Conservation (phyloP, 768 basidiomycete genomes). For the Kwoniella heveanensis region DNA sequence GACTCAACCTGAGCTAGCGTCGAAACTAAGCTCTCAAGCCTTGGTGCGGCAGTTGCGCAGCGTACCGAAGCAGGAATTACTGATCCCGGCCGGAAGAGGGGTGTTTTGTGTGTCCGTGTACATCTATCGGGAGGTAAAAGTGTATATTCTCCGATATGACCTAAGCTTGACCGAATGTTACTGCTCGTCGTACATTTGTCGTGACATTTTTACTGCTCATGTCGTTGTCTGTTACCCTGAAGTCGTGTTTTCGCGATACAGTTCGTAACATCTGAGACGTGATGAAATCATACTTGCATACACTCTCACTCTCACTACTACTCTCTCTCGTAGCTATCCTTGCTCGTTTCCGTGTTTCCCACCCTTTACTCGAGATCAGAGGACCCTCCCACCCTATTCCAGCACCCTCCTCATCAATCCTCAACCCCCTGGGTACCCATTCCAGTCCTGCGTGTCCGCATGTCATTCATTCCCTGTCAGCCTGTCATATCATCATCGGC, state of each 20-base stretch:
- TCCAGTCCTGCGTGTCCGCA: no score
- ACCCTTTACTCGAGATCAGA: no score
- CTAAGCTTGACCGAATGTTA: background rate
- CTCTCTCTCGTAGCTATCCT: no score
- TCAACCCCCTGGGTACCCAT: background rate
- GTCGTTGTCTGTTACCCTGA: background rate
- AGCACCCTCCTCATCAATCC: no score
- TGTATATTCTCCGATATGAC: background rate
- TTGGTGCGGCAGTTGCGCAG: background rate
- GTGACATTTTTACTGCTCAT: background rate
- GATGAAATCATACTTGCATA: background rate
- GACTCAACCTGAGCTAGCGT: no score
- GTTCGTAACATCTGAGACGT: background rate
- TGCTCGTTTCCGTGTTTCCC: background rate
- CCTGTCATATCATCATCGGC: no score
- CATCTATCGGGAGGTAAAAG: conserved; percentile 1
- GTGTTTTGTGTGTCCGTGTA: no score
- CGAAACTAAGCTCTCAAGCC: no score
- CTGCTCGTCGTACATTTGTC: no score
- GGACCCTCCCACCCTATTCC: no score
- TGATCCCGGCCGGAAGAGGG: background rate
- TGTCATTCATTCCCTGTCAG: no score
- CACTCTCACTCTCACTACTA: no score
- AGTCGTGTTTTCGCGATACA: background rate
- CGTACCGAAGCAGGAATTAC: background rate